Base-by-base conservation (phyloP, 176 grass and related monocot genomes). In the Stipa capillata region DNA sequence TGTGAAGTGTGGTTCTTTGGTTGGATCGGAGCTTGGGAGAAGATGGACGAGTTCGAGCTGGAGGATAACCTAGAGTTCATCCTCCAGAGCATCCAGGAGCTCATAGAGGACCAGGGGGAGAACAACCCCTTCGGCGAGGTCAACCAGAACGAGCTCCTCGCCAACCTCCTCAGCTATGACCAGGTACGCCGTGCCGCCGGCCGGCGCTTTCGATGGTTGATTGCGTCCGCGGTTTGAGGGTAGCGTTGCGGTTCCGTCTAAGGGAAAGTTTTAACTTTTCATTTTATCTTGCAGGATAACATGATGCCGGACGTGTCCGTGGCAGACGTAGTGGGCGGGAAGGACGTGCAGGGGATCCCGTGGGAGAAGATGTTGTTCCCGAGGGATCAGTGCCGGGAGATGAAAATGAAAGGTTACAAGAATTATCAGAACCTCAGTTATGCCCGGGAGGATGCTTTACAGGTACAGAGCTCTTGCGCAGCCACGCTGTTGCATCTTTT, bases 271-370 rank as follows among this genome's bases (percentile, higher is more conserved):
- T 20, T 62, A 15, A 29, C 3, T 33, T 25, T 64, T 15, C 0
- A 41, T 39, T 43, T 53, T 64, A n/a, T 41, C 42, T 60, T 25
- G 9, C 82, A 89, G 87, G 82, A 85, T 21, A 76, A 81, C 34
- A 20, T 28, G 77, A 32, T 65, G 71, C 52, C 70, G 17, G 87
- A 89, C 53, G 87, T 89, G 15, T 81, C 87, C 18, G 44, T 60
- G 16, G 71, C 56, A 5, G 87, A 89, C 54, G 62, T 89, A 0
- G 77, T 54, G 4, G 56, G 27, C 8, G 87, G 87, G 62, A 85
- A 83, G 76, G 92, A 94, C 77, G 64, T 94, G 55, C 92, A 94
- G 56, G 92, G 92, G 51, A 91, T 94, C 32, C 83, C 85, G 3
- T 94, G 92, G 92, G 85, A 94, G 2, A 86, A 85, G 56, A 88